A percentile compares a stretch with the other conserved stretches of the same genome.
These are phyloP conservation scores for Primulina tabacum DNA, from an alignment of 257 asterid genomes.

Conservation along the genomic window DNA sequence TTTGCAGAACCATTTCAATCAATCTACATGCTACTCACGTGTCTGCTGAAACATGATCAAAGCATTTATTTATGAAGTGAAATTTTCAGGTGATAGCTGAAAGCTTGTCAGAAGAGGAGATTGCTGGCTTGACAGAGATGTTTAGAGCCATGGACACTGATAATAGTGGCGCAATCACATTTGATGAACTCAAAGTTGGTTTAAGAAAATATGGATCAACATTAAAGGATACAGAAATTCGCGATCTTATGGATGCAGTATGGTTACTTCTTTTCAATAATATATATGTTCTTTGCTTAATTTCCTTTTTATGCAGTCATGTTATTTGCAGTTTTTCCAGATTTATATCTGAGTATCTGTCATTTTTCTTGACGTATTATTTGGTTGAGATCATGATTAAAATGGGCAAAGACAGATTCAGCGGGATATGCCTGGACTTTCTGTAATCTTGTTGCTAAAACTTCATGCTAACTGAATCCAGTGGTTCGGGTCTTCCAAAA, in stretches of 20 bases:
- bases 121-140: constrained; percentile 91
- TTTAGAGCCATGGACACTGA: constrained; percentile 92
- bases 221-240: constrained; percentile 77
- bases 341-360: neutral
- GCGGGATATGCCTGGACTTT: constrained; percentile 4
- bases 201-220: constrained; percentile 89
- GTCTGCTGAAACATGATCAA: neutral
- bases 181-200: constrained; percentile 92
- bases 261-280: constrained; percentile 24
- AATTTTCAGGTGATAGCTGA: constrained; percentile 85
- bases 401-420: neutral
- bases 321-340: neutral
- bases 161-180: constrained; percentile 89
- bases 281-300: constrained; percentile 6
- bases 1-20: neutral
- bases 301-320: neutral
- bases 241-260: constrained; percentile 96
- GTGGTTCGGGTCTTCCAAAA: neutral
- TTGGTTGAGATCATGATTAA: neutral
- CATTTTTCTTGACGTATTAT: constrained; percentile 1
- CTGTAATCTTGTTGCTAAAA: neutral
- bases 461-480: neutral
- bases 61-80: constrained; percentile 12
- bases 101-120: constrained; percentile 93
- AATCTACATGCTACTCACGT: constrained; percentile 10